phyloP scores from a whole-genome alignment of 306 rosid species.

The Cucumis hystrix region DNA sequence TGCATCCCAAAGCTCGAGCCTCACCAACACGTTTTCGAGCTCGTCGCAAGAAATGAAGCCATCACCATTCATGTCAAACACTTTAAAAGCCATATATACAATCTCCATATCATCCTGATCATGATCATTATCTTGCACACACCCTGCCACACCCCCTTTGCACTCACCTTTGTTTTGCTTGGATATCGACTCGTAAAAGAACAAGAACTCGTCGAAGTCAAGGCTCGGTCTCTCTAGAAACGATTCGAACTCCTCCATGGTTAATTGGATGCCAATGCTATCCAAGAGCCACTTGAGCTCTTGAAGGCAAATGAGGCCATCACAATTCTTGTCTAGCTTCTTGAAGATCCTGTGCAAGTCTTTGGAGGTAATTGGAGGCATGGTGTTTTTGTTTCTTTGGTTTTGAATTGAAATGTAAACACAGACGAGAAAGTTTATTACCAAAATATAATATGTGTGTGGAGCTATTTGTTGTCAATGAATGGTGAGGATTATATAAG shows the following conservation, averaged over 20 bases:
- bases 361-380: constrained; percentile 26
- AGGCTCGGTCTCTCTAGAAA: constrained; percentile 31
- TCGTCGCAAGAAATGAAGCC: constrained; percentile 68
- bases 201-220: constrained; percentile 42
- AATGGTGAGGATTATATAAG: neutral
- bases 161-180: constrained; percentile 13
- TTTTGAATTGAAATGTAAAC: neutral
- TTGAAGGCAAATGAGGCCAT: constrained; percentile 44
- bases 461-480: neutral
- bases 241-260: constrained; percentile 37
- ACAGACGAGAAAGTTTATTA: neutral
- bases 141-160: neutral
- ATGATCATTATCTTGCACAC: neutral
- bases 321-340: constrained; percentile 45
- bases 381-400: neutral
- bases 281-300: constrained; percentile 37
- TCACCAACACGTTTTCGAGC: constrained; percentile 35
- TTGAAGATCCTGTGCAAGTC: constrained; percentile 58
- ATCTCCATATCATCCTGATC: constrained; percentile 32
- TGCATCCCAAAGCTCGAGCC: constrained; percentile 48
- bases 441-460: too few species aligned
- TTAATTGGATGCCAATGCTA: constrained; percentile 19
- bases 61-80: constrained; percentile 63
- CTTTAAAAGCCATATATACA: constrained; percentile 40
- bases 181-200: constrained; percentile 47